A percentile compares a stretch with the other conserved stretches of the same genome.
Evolutionary conservation across 169 alveolate species (phyloP).

Genomic region (Perkinsus olseni): DNA sequence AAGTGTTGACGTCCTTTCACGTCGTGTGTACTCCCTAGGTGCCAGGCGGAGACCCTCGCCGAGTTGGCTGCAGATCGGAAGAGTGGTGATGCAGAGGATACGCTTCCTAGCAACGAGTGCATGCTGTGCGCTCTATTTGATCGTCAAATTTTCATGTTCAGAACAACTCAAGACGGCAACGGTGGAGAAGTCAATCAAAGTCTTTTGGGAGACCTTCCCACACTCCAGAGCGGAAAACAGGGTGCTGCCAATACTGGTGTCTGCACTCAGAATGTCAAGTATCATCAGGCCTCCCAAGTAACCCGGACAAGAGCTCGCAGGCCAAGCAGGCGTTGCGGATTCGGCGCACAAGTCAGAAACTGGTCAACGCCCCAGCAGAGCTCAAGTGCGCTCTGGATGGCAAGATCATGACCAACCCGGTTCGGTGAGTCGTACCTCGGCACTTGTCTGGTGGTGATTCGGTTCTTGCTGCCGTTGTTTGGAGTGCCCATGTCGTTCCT

Average conservation of each 20-base stretch:
- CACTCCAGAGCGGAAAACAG: neutral
- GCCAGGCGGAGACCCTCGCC: neutral
- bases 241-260: neutral
- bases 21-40: too few relatives aligned
- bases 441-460: too few relatives aligned
- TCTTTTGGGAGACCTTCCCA: neutral
- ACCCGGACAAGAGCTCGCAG: neutral
- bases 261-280: neutral
- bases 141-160: too few relatives aligned
- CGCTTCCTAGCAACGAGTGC: neutral
- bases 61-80: neutral
- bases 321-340: neutral
- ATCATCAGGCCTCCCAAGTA: neutral
- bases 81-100: neutral
- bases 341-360: neutral
- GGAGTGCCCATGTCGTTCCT: too few relatives aligned
- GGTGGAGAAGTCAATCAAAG: neutral
- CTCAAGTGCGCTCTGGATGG: neutral
- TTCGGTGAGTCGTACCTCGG: neutral
- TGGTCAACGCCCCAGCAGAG: neutral
- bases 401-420: neutral
- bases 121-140: too few relatives aligned
- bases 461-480: too few relatives aligned
- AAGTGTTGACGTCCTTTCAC: neutral
- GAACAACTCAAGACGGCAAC: too few relatives aligned